Percentiles rank a stretch among this genome's conserved stretches.
Conservation (phyloP, 768 basidiomycete species). For the Sistotremastrum niveocremeum region DNA sequence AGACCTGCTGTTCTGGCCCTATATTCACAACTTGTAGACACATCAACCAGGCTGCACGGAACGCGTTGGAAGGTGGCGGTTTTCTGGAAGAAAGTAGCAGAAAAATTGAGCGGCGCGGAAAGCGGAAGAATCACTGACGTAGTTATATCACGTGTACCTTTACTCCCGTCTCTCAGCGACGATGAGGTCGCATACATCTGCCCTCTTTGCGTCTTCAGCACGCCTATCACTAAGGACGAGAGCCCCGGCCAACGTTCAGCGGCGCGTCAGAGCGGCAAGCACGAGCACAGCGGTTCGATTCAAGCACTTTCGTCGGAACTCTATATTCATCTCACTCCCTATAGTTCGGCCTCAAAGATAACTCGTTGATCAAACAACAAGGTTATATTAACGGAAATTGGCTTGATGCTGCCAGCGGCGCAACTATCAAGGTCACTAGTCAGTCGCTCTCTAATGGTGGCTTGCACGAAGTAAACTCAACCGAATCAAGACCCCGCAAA, state of each 20-base stretch:
- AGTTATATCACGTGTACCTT: too few relatives aligned
- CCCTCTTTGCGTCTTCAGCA: too few relatives aligned
- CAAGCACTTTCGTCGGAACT: too few relatives aligned
- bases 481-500: slow-evolving; percentile 68
- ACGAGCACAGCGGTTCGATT: too few relatives aligned
- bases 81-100: slow-evolving; percentile 41
- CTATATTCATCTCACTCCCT: too few relatives aligned
- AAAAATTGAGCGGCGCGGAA: too few relatives aligned
- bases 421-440: slow-evolving; percentile 68
- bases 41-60: slow-evolving; percentile 90
- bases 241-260: too few relatives aligned
- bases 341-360: slow-evolving; percentile 68
- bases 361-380: slow-evolving; percentile 59
- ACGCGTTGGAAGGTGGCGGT: slow-evolving; percentile 78
- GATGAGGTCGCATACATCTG: too few relatives aligned
- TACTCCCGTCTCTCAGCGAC: too few relatives aligned
- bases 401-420: slow-evolving; percentile 65
- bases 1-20: slow-evolving; percentile 2
- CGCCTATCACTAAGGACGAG: too few relatives aligned
- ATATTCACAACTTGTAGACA: slow-evolving; percentile 32
- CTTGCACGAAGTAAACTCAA: not conserved
- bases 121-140: too few relatives aligned
- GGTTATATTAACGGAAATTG: slow-evolving; percentile 78
- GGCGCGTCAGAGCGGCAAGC: too few relatives aligned
- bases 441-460: slow-evolving; percentile 15